A percentile compares a stretch with the other conserved stretches of the same genome.
These are phyloP conservation scores for Parasitella parasitica DNA, from an alignment of 371 early-diverging fungal species.

Conservation along the genomic window DNA sequence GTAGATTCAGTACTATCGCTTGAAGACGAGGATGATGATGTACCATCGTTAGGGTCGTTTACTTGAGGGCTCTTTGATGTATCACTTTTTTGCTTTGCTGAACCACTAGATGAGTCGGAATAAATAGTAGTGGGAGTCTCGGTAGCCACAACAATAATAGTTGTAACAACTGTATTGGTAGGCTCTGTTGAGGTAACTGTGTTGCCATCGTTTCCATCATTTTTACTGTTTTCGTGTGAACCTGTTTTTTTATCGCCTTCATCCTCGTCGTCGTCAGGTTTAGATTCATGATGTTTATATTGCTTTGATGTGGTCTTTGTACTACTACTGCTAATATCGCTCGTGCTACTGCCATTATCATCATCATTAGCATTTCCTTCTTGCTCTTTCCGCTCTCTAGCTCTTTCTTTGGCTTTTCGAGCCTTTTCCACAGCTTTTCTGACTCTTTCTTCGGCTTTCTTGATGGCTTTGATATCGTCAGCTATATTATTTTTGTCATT, in stretches of 20 bases:
- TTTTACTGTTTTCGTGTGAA: neutral
- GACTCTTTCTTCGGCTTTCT: neutral
- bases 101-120: neutral
- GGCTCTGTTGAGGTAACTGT: neutral
- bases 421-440: neutral
- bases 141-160: conserved; percentile 12
- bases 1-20: too few relatives aligned
- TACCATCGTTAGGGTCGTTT: neutral
- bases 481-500: neutral
- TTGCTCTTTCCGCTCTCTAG: neutral
- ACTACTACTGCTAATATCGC: neutral
- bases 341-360: neutral
- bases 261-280: neutral
- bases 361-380: neutral
- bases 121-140: conserved; percentile 16
- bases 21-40: neutral
- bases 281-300: neutral
- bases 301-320: neutral
- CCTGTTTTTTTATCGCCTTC: neutral
- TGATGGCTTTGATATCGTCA: neutral
- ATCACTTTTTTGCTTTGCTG: conserved; percentile 11
- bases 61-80: neutral
- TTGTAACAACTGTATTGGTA: conserved; percentile 10
- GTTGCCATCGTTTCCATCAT: neutral
- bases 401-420: neutral